Evolutionary conservation across 805 yeast species (phyloP), one percentile per base, ranked within the genome.

Genomic region (Candida sakaeoensis): DNA sequence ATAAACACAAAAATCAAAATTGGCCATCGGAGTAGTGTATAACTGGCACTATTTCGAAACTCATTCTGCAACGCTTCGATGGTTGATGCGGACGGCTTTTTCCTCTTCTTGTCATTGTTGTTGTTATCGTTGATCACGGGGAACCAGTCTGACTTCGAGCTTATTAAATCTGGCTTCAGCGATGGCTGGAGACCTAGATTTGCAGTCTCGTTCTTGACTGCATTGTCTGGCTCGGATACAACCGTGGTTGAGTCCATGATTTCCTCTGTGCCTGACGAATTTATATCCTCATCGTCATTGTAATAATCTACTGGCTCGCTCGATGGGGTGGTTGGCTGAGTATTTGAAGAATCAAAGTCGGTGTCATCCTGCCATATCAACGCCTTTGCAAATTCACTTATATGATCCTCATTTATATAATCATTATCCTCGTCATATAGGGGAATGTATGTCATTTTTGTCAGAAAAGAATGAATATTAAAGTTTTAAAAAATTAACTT

Each of bases 1-100:
- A 62, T 23, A 2, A 74, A 47, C 1, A 80, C 74, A 13, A 75
- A 58, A 0, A 74, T 34, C 39, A 85, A 61, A 3, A 82, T 57
- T 0, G 93, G 95, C 75, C 83, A 84, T 32, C 93, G 60, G 19
- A 85, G 61, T 1, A 84, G 28, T 3, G 54, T 49, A 45, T 62
- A 68, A 8, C 63, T 49, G 3, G 57, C 47, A 40, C 61, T 58
- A 16, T 61, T 53, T 10, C 72, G 54, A 47, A 65, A 68, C 45
- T 68, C 74, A 44, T 68, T 63, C 23, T 58, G 50, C 31, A 52
- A 44, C 9, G 29, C 30, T 21, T 34, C 24, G 8, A 41, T 38
- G 3, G 39, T 28, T 4, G 40, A 25, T 8, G 45, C n/a, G n/a
- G n/a, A 42, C n/a, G 44, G 27, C 17, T 38, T 34, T 13, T 23